These are phyloP conservation scores for Macrolepiota dolichaula DNA, from an alignment of 768 basidiomycete species.

Conservation along the genomic window DNA sequence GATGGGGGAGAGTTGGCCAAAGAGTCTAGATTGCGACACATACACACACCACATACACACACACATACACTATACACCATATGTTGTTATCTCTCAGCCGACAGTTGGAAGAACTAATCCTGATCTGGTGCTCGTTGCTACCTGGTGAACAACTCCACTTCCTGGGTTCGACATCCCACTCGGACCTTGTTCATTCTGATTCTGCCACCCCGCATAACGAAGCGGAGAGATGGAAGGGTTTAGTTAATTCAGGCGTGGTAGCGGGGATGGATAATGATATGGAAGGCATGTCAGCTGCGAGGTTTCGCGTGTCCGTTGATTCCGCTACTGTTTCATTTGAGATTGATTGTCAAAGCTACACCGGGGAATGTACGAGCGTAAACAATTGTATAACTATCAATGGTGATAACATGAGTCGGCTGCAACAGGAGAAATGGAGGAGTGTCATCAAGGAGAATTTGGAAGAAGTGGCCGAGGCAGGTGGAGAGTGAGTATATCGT, in stretches of 20 bases:
- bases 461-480: constrained; percentile 30
- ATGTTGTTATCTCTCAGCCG: neutral
- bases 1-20: too few relatives aligned
- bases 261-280: neutral
- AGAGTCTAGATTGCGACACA: too few relatives aligned
- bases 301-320: constrained; percentile 10
- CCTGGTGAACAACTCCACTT: constrained; percentile 54
- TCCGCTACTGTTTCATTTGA: constrained; percentile 8
- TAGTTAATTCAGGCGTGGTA: neutral
- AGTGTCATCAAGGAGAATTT: constrained; percentile 32
- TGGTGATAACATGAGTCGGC: constrained; percentile 42
- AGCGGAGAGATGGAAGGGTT: constrained; percentile 5
- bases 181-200: too few relatives aligned
- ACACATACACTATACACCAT: too few relatives aligned
- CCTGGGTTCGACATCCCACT: constrained; percentile 19
- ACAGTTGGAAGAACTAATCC: constrained; percentile 49
- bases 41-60: too few relatives aligned
- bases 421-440: constrained; percentile 50
- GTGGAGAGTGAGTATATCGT: constrained; percentile 23
- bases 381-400: constrained; percentile 26
- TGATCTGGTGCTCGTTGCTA: constrained; percentile 61
- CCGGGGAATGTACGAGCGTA: constrained; percentile 7
- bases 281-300: constrained; percentile 11
- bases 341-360: constrained; percentile 10
- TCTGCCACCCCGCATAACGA: neutral